Evolutionary conservation across 202 grass and related monocot species (phyloP).

Genomic region (Digitaria exilis): DNA sequence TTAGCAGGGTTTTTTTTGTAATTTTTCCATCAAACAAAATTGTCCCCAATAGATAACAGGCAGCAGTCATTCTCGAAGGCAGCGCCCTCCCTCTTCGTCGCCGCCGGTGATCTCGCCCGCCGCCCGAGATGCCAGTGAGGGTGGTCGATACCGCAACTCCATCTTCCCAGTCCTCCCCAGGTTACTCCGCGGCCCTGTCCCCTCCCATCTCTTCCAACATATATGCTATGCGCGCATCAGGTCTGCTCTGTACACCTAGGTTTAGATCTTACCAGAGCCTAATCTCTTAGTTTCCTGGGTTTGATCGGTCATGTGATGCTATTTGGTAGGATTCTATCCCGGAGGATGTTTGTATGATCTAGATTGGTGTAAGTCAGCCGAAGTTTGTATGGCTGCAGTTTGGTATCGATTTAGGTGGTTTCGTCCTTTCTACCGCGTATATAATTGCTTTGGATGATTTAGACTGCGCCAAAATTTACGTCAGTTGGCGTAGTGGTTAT

Average conservation of each 20-base stretch:
- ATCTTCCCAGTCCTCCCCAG: conserved; percentile 62
- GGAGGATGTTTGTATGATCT: not conserved
- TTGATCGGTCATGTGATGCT: not conserved
- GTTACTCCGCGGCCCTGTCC: not conserved
- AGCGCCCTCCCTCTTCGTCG: conserved; percentile 16
- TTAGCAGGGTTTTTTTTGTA: too few species aligned
- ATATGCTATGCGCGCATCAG: not conserved
- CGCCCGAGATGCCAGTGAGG: conserved; percentile 73
- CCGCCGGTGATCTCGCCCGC: conserved; percentile 15
- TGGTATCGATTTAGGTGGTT: conserved; percentile 18
- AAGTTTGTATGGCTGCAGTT: not conserved
- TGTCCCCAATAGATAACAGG: not conserved
- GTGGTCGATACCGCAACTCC: conserved; percentile 70
- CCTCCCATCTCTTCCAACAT: not conserved
- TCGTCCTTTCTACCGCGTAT: not conserved
- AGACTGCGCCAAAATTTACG: not conserved
- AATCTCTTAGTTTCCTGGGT: not conserved
- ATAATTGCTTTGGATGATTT: not conserved
- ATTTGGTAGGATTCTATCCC: not conserved
- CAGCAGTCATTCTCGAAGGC: conserved; percentile 3
- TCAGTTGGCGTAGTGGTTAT: not conserved
- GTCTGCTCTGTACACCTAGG: not conserved
- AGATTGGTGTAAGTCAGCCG: not conserved
- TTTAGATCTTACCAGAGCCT: conserved; percentile 25
- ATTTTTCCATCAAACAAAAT: not conserved